Base-by-base conservation (phyloP, 2,329 filamentous ascomycete species). In the Setomelanomma holmii region DNA sequence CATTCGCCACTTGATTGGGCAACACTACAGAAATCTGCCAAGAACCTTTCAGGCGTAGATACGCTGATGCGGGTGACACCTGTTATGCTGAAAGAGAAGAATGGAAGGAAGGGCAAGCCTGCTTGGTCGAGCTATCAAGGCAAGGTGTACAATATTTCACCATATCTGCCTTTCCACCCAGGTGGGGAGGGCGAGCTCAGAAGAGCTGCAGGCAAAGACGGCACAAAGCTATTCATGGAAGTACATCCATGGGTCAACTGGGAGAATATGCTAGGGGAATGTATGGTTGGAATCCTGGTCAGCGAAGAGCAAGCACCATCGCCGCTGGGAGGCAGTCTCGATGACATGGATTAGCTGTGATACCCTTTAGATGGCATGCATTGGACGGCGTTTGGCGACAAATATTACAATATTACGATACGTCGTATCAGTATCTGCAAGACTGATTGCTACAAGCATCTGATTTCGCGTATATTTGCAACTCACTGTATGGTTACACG, bases 1-100 rank as follows among this genome's bases (percentile, higher is more conserved):
- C 93, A 93, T 79, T 96, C 91, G 2, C 93, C 95, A 0, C 86
- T 99, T 11, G 95, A 99, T 82, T 99, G 95, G 95, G 95, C 95
- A 11, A 86, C 89, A 5, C 84, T 96, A 1, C 88, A 91, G 57
- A 84, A 92, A 21, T 88, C 89, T n/a, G 85, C 85, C 34, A 65
- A 66, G 44, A 80, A 80, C 48, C 64, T 81, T 1, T 73, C 78
- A 7, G 79, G 78, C 16, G 79, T 86, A 0, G 67, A 76, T 60
- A 89, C 55, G 64, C 83, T 59, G 59, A 77, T 90, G 36, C 86
- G 89, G 40, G 91, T 99, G 30, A 90, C 93, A 5, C 93, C 93
- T 1, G 87, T 87, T 4, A 85, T 91, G 82, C 82, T 99, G 11
- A 89, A 88, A 71, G 76, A 79, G 34, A 87, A 91, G 76, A 96